Evolutionary conservation across 2,329 filamentous ascomycete species (phyloP), one percentile per base, ranked within the genome.

Genomic region (Scopulariopsis brevicaulis): DNA sequence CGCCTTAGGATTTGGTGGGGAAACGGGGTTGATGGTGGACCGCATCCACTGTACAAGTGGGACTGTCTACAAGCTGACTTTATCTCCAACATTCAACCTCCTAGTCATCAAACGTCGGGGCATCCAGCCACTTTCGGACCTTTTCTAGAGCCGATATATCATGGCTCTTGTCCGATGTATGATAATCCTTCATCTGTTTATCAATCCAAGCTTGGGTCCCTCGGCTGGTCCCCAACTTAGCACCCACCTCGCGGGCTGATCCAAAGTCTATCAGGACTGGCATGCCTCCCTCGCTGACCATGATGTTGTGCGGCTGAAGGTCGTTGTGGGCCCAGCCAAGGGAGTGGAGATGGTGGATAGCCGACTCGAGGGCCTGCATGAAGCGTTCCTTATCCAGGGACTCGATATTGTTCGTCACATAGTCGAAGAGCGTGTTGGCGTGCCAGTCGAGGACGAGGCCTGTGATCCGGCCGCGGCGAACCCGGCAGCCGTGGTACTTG

Each of bases 261-360:
- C 68, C 69, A 54, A 69, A 71, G 60, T 72, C 70, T 37, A 73
- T 64, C 50, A 73, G 61, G 32, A 70, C 61, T 7, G 71, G 65
- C 10, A 62, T 62, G 10, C 48, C 48, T n/a, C 66, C 66, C 37
- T 62, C 61, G 60, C 69, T 65, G 32, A 72, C 57, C 60, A 69
- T 68, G 12, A 72, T 64, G 53, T 71, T 71, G 34, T 60, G 59
- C 4, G 67, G 67, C 43, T 65, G 66, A 54, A 73, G 65, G 57
- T 70, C 66, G 55, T 73, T 73, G 58, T 72, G 69, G 10, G 67
- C 65, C 28, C 65, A 55, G 1, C 66, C 68, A 1, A 72, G 62
- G 1, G 62, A 64, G 60, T 72, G 69, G 25, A 72, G 59, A 57
- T 71, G 66, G 57, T 62, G 60, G 10, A 71, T 59, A 22, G 64